phyloP scores from a whole-genome alignment of 2,329 filamentous ascomycete genomes.

The Penicillium sp. region DNA sequence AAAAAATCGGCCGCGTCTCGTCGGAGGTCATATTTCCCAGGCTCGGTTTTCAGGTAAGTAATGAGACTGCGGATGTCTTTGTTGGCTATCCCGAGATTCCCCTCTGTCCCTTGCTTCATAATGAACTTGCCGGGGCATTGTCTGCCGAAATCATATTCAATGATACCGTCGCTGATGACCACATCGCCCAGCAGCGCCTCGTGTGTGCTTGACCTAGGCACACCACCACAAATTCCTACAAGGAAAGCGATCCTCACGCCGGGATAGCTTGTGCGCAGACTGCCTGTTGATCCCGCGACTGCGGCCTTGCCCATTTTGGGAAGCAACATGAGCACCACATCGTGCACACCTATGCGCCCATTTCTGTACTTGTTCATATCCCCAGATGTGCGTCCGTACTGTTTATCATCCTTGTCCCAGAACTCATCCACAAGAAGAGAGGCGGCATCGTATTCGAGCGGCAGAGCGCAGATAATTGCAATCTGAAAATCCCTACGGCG shows the following conservation, averaged over 20 bases:
- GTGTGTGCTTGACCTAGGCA: slow-evolving; percentile 20
- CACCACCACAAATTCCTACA: slow-evolving; percentile 45
- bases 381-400: slow-evolving; percentile 19
- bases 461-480: slow-evolving; percentile 34
- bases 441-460: slow-evolving; percentile 27
- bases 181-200: slow-evolving; percentile 35
- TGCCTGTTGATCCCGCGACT: slow-evolving; percentile 24
- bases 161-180: slow-evolving; percentile 27
- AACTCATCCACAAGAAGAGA: slow-evolving; percentile 22
- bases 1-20: neutral
- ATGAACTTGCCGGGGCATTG: slow-evolving; percentile 24
- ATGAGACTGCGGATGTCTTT: slow-evolving; percentile 1
- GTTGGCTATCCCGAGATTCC: slow-evolving; percentile 12
- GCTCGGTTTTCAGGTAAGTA: neutral
- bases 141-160: slow-evolving; percentile 31
- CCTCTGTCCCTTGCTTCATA: slow-evolving; percentile 16
- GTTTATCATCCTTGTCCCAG: slow-evolving; percentile 19
- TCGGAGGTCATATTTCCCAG: neutral
- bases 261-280: slow-evolving; percentile 36
- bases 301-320: slow-evolving; percentile 15
- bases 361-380: slow-evolving; percentile 18
- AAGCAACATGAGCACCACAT: slow-evolving; percentile 21
- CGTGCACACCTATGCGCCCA: slow-evolving; percentile 12
- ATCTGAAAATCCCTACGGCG: slow-evolving; percentile 22
- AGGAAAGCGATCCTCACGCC: slow-evolving; percentile 37